Evolutionary conservation across 345 rosid species (phyloP).

Genomic region (Citrus inodora): DNA sequence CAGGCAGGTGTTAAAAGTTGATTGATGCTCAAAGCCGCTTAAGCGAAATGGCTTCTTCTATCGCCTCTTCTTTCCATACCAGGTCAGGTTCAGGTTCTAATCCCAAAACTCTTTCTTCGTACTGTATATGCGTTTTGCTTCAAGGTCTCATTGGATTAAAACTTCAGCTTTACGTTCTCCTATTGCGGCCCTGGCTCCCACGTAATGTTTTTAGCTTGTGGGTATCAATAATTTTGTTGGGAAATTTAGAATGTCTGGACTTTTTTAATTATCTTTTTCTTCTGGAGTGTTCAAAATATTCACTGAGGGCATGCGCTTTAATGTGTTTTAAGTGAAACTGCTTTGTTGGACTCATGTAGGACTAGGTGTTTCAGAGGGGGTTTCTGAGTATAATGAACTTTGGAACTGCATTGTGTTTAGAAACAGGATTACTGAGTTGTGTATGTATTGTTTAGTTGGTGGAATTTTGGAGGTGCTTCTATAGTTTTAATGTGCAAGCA

Average conservation of each 20-base stretch:
- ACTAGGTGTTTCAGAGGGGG: neutral
- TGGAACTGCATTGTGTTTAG: neutral
- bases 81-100: conserved; percentile 32
- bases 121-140: neutral
- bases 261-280: neutral
- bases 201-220: neutral
- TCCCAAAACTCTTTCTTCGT: neutral
- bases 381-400: neutral
- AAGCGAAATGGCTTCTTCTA: conserved; percentile 58
- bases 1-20: neutral
- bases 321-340: neutral
- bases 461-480: neutral
- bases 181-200: neutral
- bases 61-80: conserved; percentile 55
- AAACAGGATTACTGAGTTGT: neutral
- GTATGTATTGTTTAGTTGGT: neutral
- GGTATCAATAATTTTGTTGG: neutral
- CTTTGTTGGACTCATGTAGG: neutral
- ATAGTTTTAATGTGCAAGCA: neutral
- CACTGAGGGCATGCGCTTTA: neutral
- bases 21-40: conserved; percentile 30
- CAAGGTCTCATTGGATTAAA: neutral
- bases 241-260: neutral
- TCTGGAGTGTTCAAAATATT: no score
- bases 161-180: neutral